Evolutionary conservation across 2,329 filamentous ascomycete species (phyloP), one percentile per base, ranked within the genome.

Genomic region (Chalaropsis ovoidea): DNA sequence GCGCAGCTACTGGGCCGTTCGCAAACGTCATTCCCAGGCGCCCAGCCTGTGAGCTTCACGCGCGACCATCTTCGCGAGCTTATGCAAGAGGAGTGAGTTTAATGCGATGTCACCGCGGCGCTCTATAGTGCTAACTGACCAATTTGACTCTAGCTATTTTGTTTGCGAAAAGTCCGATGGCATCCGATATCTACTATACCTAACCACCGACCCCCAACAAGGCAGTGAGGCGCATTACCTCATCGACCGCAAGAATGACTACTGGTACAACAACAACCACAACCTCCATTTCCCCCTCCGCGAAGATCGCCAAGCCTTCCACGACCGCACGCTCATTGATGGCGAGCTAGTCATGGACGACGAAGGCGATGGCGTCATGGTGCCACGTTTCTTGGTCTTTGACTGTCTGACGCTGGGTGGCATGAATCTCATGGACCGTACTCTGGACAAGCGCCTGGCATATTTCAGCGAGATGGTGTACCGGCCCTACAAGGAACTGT

Each of bases 101-200:
- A 8, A 17, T 17, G 24, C 7, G 39, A 35, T 62, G 41, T 5
- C 13, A 8, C 8, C 49, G 2, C 19, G 22, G 39, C 61, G 11
- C 15, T 22, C 17, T 64, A 52, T 39, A 64, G 19, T 17, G n/a
- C 11, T 39, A 24, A 70, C 61, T 71, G 65, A 35, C 31, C 11
- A 11, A 15, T 22, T 61, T 15, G 17, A 24, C 52, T 52, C 63
- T 68, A 88, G 85, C 76, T 99, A 97, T 78, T 99, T 92, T 74
- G 88, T 99, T 69, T 96, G 93, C 79, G 94, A 99, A 77, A 99
- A 99, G 78, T 96, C 93, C 0, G 94, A 99, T 73, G 94, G 94
- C 65, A 90, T 97, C 69, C 86, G 94, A 69, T 96, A 95, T 75
- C 83, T 99, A n/a, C 83, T 99, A 69, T 97, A 95, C 79, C 85